A percentile compares a stretch with the other conserved stretches of the same genome.
Evolutionary conservation across 805 yeast genomes (phyloP).

Genomic region (Candida piceae): DNA sequence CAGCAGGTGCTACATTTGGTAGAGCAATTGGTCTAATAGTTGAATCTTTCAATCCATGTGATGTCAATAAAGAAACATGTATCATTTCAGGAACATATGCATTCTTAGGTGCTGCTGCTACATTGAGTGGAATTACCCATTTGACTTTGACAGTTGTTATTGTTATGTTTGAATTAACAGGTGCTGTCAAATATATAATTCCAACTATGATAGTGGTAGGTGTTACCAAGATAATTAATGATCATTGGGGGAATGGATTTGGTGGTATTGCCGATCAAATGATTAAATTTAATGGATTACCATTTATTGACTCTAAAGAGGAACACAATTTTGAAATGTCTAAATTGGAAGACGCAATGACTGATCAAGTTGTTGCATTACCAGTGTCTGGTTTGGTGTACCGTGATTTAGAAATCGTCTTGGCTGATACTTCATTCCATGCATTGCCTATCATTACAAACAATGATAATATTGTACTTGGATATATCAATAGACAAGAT

Average conservation of each 20-base stretch:
- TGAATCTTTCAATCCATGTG: constrained; percentile 38
- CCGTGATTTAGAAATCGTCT: constrained; percentile 29
- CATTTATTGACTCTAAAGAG: constrained; percentile 69
- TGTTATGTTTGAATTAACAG: constrained; percentile 94
- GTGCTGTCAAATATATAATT: constrained; percentile 84
- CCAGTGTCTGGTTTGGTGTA: constrained; percentile 33
- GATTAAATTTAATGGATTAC: constrained; percentile 84
- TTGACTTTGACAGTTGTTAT: constrained; percentile 89
- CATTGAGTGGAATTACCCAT: constrained; percentile 90
- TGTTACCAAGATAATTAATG: constrained; percentile 74
- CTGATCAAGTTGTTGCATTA: constrained; percentile 34
- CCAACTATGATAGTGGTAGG: constrained; percentile 97
- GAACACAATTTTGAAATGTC: constrained; percentile 51
- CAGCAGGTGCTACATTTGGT: constrained; percentile 93
- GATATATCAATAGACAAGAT: constrained; percentile 42
- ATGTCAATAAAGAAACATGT: constrained; percentile 40
- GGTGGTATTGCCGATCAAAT: constrained; percentile 96
- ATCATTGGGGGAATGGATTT: constrained; percentile 58
- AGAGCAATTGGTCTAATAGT: constrained; percentile 76
- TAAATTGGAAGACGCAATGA: constrained; percentile 59
- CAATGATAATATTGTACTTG: constrained; percentile 33
- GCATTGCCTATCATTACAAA: constrained; percentile 52
- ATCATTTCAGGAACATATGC: constrained; percentile 95
- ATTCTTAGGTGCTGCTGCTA: constrained; percentile 92
- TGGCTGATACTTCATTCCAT: constrained; percentile 33